These are phyloP conservation scores for Danielia reshetovae DNA, from an alignment of 805 yeast genomes.

Conservation along the genomic window DNA sequence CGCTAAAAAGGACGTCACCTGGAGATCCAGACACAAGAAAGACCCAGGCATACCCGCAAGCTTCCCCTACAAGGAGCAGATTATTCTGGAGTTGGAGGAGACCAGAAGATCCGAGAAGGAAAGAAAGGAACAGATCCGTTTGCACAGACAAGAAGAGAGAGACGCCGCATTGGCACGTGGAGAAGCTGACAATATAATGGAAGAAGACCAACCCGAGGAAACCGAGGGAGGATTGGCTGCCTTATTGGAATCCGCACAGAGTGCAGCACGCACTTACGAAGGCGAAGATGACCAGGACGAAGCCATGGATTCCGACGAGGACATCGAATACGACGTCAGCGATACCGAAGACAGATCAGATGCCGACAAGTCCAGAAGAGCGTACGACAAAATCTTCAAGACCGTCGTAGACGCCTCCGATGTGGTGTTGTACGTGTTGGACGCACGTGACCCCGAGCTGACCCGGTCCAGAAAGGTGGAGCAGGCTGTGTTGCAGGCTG, in stretches of 20 bases:
- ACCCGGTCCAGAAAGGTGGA: conserved; percentile 92
- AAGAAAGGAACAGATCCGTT: conserved; percentile 47
- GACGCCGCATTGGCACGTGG: conserved; percentile 37
- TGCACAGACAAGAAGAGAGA: conserved; percentile 47
- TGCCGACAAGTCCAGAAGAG: conserved; percentile 75
- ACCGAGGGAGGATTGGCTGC: conserved; percentile 66
- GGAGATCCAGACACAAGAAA: conserved; percentile 81
- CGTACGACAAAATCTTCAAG: conserved; percentile 91
- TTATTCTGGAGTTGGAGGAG: conserved; percentile 68
- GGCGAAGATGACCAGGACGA: conserved; percentile 46
- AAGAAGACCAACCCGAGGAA: conserved; percentile 35
- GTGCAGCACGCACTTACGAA: conserved; percentile 72
- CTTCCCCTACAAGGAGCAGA: conserved; percentile 89
- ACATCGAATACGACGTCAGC: conserved; percentile 41
- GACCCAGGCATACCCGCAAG: conserved; percentile 94
- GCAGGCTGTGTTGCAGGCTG: conserved; percentile 76
- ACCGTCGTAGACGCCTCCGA: conserved; percentile 90
- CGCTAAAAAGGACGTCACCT: conserved; percentile 86
- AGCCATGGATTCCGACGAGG: conserved; percentile 29
- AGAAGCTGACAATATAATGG: conserved; percentile 29
- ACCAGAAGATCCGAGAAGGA: conserved; percentile 53
- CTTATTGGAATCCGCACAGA: conserved; percentile 82
- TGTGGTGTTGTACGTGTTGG: conserved; percentile 87
- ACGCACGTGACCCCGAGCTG: conserved; percentile 95
- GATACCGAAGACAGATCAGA: conserved; percentile 43